Conservation (phyloP, 257 asterid species). For the Lycium ferocissimum region DNA sequence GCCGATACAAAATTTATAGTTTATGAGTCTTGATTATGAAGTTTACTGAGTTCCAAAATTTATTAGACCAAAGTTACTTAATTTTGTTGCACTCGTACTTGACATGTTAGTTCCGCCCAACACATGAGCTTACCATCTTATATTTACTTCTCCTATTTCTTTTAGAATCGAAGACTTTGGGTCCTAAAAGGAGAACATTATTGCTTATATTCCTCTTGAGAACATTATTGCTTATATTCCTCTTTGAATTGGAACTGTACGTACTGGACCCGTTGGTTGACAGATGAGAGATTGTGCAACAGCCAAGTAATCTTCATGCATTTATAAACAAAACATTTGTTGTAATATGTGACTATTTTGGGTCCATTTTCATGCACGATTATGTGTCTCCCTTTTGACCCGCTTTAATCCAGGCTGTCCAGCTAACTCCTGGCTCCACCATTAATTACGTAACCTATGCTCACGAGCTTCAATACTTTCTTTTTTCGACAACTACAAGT, state of each 20-base stretch:
- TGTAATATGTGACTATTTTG: not conserved
- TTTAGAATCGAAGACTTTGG: not conserved
- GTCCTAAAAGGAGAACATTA: not conserved
- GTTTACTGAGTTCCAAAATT: no score
- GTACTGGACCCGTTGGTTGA: not conserved
- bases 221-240: not conserved
- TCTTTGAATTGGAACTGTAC: conserved; percentile 13
- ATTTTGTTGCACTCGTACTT: no score
- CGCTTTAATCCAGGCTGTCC: conserved; percentile 45
- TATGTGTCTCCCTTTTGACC: conserved; percentile 36
- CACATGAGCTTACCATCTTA: no score
- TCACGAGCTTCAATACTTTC: conserved; percentile 37
- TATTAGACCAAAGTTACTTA: no score
- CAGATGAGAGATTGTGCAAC: not conserved
- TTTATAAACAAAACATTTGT: not conserved
- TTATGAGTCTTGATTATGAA: not conserved
- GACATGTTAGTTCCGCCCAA: no score
- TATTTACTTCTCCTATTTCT: not conserved
- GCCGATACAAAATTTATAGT: no score
- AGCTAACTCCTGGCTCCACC: conserved; percentile 17
- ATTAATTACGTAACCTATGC: conserved; percentile 27
- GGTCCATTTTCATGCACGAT: conserved; percentile 27
- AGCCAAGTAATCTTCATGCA: not conserved
- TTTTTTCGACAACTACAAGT: conserved; percentile 36
- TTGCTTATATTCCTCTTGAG: not conserved